These are phyloP conservation scores for Aureoboletus auriporus DNA, from an alignment of 768 basidiomycete genomes.

Conservation along the genomic window DNA sequence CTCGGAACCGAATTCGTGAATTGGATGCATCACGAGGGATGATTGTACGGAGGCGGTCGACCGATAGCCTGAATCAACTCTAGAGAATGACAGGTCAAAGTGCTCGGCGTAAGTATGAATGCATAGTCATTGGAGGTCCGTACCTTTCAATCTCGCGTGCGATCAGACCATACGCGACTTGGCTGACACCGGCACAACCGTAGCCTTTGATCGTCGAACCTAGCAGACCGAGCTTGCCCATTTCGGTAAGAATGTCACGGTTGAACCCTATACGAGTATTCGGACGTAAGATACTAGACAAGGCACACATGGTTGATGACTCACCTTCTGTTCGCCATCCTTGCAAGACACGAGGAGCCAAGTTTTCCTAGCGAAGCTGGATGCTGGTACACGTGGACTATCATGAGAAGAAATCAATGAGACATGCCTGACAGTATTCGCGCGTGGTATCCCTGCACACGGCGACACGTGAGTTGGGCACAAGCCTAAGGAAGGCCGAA, in stretches of 20 bases:
- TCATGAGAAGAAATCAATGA: too few species aligned
- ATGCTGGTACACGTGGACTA: not conserved
- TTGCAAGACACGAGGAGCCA: conserved; percentile 84
- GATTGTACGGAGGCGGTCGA: conserved; percentile 95
- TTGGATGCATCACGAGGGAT: conserved; percentile 94
- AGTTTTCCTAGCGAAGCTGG: conserved; percentile 54
- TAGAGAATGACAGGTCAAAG: conserved; percentile 24
- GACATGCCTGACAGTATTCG: conserved; percentile 71
- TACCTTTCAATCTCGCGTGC: conserved; percentile 92
- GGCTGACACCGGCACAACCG: conserved; percentile 88
- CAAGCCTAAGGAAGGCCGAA: not conserved
- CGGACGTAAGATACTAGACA: not conserved
- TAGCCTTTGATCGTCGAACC: conserved; percentile 93
- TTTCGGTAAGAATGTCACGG: conserved; percentile 72
- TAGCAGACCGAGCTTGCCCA: conserved; percentile 88
- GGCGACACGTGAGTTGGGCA: not conserved
- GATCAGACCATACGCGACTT: conserved; percentile 91
- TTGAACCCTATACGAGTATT: conserved; percentile 59
- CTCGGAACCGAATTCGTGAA: conserved; percentile 83
- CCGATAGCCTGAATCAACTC: conserved; percentile 95
- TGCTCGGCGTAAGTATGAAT: not conserved
- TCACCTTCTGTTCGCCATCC: conserved; percentile 86
- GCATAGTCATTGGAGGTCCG: conserved; percentile 5
- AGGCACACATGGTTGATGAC: conserved; percentile 9
- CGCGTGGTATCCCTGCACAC: conserved; percentile 69